Evolutionary conservation across 1,284 basidiomycete genomes (phyloP).

Genomic region (Lentinula novae-zelandiae): DNA sequence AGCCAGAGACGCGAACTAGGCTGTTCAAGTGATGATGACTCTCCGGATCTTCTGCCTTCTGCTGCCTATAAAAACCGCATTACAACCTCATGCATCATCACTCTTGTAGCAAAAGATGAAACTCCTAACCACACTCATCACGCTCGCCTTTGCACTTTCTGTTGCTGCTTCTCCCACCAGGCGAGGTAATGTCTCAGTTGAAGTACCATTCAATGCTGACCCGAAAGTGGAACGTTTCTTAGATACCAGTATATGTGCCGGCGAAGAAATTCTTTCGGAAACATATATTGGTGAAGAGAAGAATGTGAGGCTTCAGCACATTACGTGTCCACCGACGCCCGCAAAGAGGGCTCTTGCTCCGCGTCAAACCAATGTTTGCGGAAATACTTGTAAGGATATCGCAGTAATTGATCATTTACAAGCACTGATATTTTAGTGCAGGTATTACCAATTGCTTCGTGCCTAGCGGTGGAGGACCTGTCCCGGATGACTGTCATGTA

Average conservation of each 20-base stretch:
- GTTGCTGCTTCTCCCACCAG: neutral
- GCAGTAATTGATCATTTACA: too few species aligned
- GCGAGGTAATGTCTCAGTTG: neutral
- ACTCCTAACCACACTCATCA: neutral
- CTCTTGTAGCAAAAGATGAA: neutral
- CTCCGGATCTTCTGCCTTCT: neutral
- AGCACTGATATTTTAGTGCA: conserved; percentile 15
- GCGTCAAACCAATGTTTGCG: conserved; percentile 34
- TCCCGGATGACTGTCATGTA: conserved; percentile 42
- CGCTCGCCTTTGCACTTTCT: neutral
- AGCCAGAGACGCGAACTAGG: neutral
- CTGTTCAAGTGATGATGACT: neutral
- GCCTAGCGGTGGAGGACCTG: conserved; percentile 40
- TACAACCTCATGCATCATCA: neutral
- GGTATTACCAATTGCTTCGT: conserved; percentile 40
- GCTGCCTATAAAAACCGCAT: neutral
- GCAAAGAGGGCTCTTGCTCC: conserved; percentile 10
- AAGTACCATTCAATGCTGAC: neutral
- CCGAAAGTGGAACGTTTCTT: neutral
- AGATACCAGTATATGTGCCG: conserved; percentile 1
- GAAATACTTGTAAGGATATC: conserved; percentile 30
- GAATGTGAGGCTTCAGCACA: conserved; percentile 29
- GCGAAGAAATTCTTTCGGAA: conserved; percentile 14
- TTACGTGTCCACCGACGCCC: conserved; percentile 24
- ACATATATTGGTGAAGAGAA: conserved; percentile 31